phyloP scores from a whole-genome alignment of 139 green algal species.

The Choricystis sp. region DNA sequence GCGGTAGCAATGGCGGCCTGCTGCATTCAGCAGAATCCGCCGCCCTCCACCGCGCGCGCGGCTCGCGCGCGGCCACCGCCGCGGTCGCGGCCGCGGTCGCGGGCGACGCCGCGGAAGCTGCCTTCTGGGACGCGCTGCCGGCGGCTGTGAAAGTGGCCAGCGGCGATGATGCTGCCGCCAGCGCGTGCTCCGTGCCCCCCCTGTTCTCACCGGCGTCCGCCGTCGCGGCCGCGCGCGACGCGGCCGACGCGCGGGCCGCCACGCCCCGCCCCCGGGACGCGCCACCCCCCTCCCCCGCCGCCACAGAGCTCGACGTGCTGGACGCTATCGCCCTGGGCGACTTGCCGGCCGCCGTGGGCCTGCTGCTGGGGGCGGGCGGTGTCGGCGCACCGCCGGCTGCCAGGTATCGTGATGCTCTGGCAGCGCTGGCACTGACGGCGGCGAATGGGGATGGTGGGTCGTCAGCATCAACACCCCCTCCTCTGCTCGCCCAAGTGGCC shows the following conservation, averaged over 20 bases:
- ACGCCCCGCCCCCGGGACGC: no score
- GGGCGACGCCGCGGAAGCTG: constrained; percentile 8
- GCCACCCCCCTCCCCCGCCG: no score
- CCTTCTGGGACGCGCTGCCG: not conserved
- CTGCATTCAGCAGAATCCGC: constrained; percentile 36
- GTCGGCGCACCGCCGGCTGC: constrained; percentile 37
- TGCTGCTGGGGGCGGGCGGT: constrained; percentile 44
- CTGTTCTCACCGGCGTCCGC: constrained; percentile 26
- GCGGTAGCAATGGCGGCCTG: constrained; percentile 17
- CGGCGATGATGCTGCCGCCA: not conserved
- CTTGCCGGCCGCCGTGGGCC: constrained; percentile 58
- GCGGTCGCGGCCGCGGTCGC: constrained; percentile 19
- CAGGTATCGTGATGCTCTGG: constrained; percentile 54
- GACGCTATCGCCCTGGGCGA: constrained; percentile 51
- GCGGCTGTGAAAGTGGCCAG: not conserved
- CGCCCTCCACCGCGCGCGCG: constrained; percentile 18
- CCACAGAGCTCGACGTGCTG: constrained; percentile 11
- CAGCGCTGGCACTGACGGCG: constrained; percentile 50
- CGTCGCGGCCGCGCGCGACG: constrained; percentile 42
- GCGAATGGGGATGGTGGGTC: constrained; percentile 8
- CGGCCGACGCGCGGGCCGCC: constrained; percentile 13
- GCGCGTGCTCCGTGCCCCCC: not conserved
- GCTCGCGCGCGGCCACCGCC: constrained; percentile 13
- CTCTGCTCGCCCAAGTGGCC: constrained; percentile 38
- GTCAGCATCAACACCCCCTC: no score